Base-by-base conservation (phyloP, 2,329 filamentous ascomycete species). In the Chaetomium strumarium region DNA sequence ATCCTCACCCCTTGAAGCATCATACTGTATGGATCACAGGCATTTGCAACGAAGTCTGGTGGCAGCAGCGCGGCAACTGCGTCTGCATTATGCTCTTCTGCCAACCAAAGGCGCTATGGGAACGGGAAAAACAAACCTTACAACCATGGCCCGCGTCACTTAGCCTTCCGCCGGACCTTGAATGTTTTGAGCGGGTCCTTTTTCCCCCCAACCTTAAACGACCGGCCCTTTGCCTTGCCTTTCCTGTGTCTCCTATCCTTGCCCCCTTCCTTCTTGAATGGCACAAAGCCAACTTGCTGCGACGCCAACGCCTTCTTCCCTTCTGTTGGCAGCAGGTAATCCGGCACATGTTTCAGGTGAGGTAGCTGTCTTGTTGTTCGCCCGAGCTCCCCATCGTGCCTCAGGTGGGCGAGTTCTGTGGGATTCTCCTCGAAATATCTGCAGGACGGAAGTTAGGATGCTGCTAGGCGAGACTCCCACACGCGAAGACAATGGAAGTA, bases 401-500 rank as follows among this genome's bases (percentile, higher is more conserved):
- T 82, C 60, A 97, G 75, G 66, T 96, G 90, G 36, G 83, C 81
- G 58, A 97, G 73, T 66, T 97, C 92, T 31, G 86, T 83, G 0
- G 93, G 93, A 67, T 99, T 96, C 70, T 99, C 93, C 67, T 97
- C 93, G 64, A 97, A 99, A 74, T 97, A 90, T 47, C 72, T 75
- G 36, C n/a, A 29, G 5, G 30, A 9, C 7, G 12, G 11, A 40
- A 24, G n/a, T 58, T 38, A 59, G 52, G 24, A 29, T 38, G 31
- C 12, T 29, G 13, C 19, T 42, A n/a, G 38, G 41, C 10, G 19
- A 30, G 13, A n/a, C 33, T 19, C 9, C 17, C 12, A 20, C 34
- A 13, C 3, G 16, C 14, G 10, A 31, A 14, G 19, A 40, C 16
- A 33, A 19, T 20, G 17, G 31, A 20, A 29, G 19, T 30, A 41